A percentile compares a stretch with the other conserved stretches of the same genome.
Evolutionary conservation across 78 protist species (phyloP).

Genomic region (slime mould (Dictyostelium discoideum)): DNA sequence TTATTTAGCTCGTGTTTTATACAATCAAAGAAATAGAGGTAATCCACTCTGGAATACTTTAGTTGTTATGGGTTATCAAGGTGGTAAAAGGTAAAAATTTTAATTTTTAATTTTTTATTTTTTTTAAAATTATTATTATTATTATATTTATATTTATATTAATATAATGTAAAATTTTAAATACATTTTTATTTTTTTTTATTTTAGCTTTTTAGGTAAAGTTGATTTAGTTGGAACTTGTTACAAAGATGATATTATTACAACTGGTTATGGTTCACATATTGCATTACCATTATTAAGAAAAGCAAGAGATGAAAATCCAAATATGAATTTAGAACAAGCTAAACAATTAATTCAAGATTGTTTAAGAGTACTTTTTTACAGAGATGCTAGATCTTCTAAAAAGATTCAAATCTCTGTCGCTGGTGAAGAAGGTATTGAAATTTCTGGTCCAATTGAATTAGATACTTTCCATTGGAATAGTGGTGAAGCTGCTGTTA

Average conservation of each 20-base stretch:
- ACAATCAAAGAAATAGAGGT: constrained; percentile 87
- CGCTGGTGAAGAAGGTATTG: constrained; percentile 45
- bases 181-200: background rate
- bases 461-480: constrained; percentile 78
- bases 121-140: background rate
- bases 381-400: constrained; percentile 94
- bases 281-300: constrained; percentile 91
- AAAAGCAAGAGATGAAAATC: constrained; percentile 46
- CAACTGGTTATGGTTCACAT: constrained; percentile 96
- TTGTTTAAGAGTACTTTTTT: constrained; percentile 90
- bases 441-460: constrained; percentile 70
- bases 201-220: constrained; percentile 83
- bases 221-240: constrained; percentile 88
- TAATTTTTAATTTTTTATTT: background rate
- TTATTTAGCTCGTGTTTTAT: constrained; percentile 89
- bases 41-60: constrained; percentile 91
- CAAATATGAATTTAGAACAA: constrained; percentile 75
- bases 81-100: constrained; percentile 80
- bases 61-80: constrained; percentile 88
- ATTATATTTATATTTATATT: background rate
- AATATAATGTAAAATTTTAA: too few relatives aligned
- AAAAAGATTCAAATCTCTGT: constrained; percentile 81
- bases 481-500: constrained; percentile 79
- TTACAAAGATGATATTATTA: constrained; percentile 85
- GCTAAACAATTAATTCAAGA: constrained; percentile 84